phyloP scores from a whole-genome alignment of 176 grass and related monocot species.

The Cenchrus purpureus region DNA sequence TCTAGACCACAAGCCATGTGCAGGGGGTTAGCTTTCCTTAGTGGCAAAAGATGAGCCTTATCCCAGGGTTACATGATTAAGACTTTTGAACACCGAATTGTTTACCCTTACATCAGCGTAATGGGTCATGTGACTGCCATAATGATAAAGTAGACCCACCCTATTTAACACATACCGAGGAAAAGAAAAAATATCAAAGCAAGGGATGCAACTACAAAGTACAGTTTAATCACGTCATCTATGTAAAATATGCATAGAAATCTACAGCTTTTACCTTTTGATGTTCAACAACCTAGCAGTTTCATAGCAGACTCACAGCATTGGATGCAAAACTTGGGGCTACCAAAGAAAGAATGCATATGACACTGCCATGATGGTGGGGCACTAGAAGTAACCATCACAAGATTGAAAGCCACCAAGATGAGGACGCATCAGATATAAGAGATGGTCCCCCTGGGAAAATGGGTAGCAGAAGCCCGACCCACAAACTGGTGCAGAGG shows the following conservation, averaged over 20 bases:
- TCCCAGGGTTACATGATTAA: slow-evolving; percentile 53
- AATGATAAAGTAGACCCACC: slow-evolving; percentile 48
- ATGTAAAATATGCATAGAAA: slow-evolving; percentile 40
- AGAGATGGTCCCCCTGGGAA: slow-evolving; percentile 28
- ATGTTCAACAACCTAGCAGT: background rate
- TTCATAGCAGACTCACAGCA: slow-evolving; percentile 27
- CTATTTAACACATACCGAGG: slow-evolving; percentile 45
- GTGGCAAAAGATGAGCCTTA: slow-evolving; percentile 47
- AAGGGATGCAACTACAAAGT: slow-evolving; percentile 36
- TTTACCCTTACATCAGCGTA: slow-evolving; percentile 41
- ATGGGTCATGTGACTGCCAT: slow-evolving; percentile 61
- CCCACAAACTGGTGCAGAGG: slow-evolving; percentile 32
- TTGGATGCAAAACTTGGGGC: slow-evolving; percentile 25
- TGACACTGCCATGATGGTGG: slow-evolving; percentile 27
- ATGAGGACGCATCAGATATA: slow-evolving; percentile 37
- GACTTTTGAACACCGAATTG: slow-evolving; percentile 56
- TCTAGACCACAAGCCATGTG: slow-evolving; percentile 66
- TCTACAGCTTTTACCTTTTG: slow-evolving; percentile 35
- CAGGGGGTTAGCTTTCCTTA: slow-evolving; percentile 48
- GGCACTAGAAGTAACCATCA: slow-evolving; percentile 27
- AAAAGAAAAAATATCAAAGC: slow-evolving; percentile 34
- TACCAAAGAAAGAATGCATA: slow-evolving; percentile 36
- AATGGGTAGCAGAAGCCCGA: slow-evolving; percentile 40
- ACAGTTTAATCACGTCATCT: slow-evolving; percentile 47
- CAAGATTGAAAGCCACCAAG: slow-evolving; percentile 36